Evolutionary conservation across 495 filamentous ascomycete species (phyloP).

Genomic region (Neurospora sp.): DNA sequence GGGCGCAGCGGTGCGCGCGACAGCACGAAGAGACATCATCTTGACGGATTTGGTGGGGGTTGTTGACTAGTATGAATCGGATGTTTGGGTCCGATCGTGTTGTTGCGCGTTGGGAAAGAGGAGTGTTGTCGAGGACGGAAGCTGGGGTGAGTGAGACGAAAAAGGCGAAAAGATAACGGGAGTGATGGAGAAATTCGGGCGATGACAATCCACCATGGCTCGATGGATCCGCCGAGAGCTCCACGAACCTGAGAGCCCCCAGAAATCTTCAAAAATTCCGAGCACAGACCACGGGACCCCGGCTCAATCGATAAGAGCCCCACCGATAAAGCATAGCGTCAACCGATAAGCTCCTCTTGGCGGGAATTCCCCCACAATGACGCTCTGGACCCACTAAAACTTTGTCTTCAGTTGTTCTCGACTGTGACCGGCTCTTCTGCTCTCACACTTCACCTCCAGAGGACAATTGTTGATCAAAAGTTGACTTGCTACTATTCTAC

Average conservation of each 20-base stretch:
- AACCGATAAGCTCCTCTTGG: background rate
- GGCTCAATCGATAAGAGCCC: background rate
- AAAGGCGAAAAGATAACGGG: background rate
- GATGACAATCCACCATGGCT: background rate
- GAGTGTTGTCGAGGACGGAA: background rate
- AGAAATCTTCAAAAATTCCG: background rate
- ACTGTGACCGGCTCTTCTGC: background rate
- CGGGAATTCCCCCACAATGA: background rate
- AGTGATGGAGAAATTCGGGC: background rate
- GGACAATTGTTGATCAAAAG: background rate
- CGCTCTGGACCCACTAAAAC: background rate
- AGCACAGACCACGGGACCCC: background rate
- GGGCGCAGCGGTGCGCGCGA: slow-evolving; percentile 57
- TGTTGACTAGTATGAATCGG: background rate
- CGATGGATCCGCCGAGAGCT: background rate
- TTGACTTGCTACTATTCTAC: background rate
- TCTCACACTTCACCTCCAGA: background rate
- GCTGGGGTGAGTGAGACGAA: background rate
- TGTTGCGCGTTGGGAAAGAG: background rate
- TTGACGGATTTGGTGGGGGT: slow-evolving; percentile 18
- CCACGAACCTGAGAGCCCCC: background rate
- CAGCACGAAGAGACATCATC: slow-evolving; percentile 68
- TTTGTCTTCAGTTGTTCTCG: background rate
- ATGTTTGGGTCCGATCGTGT: slow-evolving; percentile 1
- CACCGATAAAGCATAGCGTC: background rate